Conservation (phyloP, 2,329 filamentous ascomycete genomes). For the Alternaria gaisen region DNA sequence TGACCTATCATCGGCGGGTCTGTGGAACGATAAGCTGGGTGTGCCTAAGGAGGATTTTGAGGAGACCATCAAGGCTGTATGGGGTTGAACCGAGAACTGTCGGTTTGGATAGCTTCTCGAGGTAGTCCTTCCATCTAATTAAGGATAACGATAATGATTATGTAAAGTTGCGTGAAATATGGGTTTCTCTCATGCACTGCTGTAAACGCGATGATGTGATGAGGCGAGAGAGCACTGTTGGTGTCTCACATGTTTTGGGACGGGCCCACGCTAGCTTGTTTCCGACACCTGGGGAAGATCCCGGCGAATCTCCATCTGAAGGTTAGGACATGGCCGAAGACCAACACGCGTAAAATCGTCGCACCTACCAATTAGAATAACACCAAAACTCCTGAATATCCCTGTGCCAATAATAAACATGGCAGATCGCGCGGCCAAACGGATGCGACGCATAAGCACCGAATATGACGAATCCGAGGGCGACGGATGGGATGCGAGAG, state of each 20-base stretch:
- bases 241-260: neutral
- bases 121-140: neutral
- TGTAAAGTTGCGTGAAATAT: fast-evolving
- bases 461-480: constrained; percentile 50
- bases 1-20: constrained; percentile 31
- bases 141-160: too few species aligned
- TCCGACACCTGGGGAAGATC: constrained; percentile 20
- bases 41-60: constrained; percentile 54
- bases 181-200: neutral
- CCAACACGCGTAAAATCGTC: constrained; percentile 15
- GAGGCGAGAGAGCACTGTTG: neutral
- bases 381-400: neutral
- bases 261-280: neutral
- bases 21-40: constrained; percentile 55
- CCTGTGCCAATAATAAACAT: constrained; percentile 19
- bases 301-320: constrained; percentile 18
- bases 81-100: neutral
- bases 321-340: constrained; percentile 12
- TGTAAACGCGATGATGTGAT: neutral
- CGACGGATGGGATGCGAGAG: constrained; percentile 47
- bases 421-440: constrained; percentile 49
- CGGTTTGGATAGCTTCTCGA: neutral
- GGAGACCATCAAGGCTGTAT: constrained; percentile 34
- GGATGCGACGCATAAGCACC: constrained; percentile 52
- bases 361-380: constrained; percentile 18